These are phyloP conservation scores for Kwoniella shandongensis DNA, from an alignment of 768 basidiomycete species.

Conservation along the genomic window DNA sequence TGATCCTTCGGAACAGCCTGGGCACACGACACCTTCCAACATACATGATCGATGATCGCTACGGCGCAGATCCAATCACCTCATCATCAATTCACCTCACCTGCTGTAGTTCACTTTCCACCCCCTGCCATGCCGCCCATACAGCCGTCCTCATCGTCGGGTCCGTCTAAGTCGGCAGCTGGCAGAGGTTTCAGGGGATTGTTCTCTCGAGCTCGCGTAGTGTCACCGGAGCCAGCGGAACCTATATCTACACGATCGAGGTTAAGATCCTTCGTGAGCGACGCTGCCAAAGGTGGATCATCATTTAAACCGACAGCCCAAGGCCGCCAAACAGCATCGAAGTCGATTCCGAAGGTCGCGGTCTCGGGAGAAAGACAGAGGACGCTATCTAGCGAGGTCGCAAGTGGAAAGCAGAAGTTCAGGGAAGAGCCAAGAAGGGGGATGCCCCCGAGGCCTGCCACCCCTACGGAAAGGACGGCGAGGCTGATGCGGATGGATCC, in stretches of 20 bases:
- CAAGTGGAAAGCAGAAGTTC: constrained; percentile 1
- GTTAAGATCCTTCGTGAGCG: constrained; percentile 21
- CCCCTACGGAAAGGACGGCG: constrained; percentile 8
- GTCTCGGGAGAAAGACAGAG: constrained; percentile 1
- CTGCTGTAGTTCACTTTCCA: background rate
- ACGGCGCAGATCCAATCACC: constrained; percentile 10
- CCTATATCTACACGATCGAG: constrained; percentile 4
- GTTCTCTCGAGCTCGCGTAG: constrained; percentile 16
- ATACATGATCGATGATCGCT: constrained; percentile 17
- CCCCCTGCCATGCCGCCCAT: background rate
- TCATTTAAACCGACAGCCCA: constrained; percentile 1
- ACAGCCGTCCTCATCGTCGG: constrained; percentile 6
- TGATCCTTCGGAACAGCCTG: too few relatives aligned
- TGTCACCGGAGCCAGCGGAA: constrained; percentile 25
- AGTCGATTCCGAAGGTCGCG: background rate
- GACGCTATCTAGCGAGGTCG: constrained; percentile 16
- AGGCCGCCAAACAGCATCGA: background rate
- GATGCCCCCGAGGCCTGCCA: background rate
- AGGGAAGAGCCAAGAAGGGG: constrained; percentile 3
- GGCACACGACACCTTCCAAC: too few relatives aligned
- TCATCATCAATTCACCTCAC: constrained; percentile 2
- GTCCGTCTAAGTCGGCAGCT: constrained; percentile 1
- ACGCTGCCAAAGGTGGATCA: constrained; percentile 5
- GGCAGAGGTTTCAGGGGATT: constrained; percentile 29
- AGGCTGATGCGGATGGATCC: constrained; percentile 27